A percentile compares a stretch with the other conserved stretches of the same genome.
Evolutionary conservation across 164 flowering plant species (phyloP).

Genomic region (Vitis cinerea): DNA sequence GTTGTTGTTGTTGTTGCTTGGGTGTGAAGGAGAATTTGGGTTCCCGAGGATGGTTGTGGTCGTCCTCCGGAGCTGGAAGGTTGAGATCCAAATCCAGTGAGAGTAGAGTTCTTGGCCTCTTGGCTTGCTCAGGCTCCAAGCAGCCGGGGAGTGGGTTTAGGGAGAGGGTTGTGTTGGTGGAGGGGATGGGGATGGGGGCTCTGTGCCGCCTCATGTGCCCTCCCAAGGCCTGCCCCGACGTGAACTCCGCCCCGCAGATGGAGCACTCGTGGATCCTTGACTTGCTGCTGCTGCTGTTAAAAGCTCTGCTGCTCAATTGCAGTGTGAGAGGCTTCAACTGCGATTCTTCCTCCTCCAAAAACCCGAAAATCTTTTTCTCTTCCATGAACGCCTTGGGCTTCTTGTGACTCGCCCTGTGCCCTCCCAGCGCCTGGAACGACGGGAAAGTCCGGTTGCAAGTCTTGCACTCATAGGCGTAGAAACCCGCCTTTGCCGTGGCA

Average conservation of each 20-base stretch:
- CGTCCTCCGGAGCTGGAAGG: constrained; percentile 67
- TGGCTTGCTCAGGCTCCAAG: constrained; percentile 20
- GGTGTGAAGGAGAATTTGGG: constrained; percentile 29
- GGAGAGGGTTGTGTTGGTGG: constrained; percentile 19
- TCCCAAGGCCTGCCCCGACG: constrained; percentile 82
- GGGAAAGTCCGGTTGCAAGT: constrained; percentile 66
- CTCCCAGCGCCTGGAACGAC: constrained; percentile 80
- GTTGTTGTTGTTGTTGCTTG: constrained; percentile 26
- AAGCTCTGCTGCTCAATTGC: constrained; percentile 21
- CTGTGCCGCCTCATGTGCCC: constrained; percentile 88
- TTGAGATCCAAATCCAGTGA: constrained; percentile 63
- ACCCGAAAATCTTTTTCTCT: constrained; percentile 9
- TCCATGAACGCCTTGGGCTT: constrained; percentile 38
- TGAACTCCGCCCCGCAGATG: constrained; percentile 76
- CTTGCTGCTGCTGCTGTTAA: constrained; percentile 12
- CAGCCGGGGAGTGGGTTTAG: constrained; percentile 4
- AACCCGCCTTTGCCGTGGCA: constrained; percentile 28
- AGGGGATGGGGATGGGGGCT: not conserved
- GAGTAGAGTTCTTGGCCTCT: constrained; percentile 25
- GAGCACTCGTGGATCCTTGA: constrained; percentile 72
- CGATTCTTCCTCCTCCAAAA: constrained; percentile 32
- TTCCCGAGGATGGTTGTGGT: constrained; percentile 23
- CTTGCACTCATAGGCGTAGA: constrained; percentile 64
- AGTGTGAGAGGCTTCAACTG: constrained; percentile 28
- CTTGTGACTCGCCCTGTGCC: constrained; percentile 83